Percentiles rank a stretch among this genome's conserved stretches.
Evolutionary conservation across 441 rosid genomes (phyloP).

Genomic region (Pelargonium australe): DNA sequence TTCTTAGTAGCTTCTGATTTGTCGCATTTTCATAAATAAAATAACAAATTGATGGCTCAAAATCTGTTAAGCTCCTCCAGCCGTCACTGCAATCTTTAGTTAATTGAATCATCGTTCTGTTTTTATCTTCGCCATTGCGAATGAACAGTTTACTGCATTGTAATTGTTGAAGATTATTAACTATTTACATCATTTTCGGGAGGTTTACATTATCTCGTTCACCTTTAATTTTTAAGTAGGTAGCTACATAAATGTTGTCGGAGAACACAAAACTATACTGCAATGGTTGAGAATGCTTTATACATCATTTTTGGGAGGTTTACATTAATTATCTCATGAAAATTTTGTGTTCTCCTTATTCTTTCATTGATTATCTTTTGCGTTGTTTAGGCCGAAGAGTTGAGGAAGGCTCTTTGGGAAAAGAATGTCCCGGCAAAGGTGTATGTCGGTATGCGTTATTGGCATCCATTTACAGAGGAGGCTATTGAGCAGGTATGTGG

Average conservation of each 20-base stretch:
- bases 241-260: constrained; percentile 8
- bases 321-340: not conserved
- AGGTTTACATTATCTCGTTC: not conserved
- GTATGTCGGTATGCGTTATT: constrained; percentile 97
- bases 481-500: constrained; percentile 81
- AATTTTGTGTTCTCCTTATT: not conserved
- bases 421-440: constrained; percentile 84
- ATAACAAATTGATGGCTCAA: too few species aligned
- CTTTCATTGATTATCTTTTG: constrained; percentile 11
- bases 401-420: constrained; percentile 71
- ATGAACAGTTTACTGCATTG: not conserved
- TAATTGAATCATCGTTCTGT: too few species aligned
- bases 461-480: constrained; percentile 99
- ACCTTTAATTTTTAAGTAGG: too few species aligned
- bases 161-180: too few species aligned
- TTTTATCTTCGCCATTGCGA: too few species aligned
- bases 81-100: too few species aligned
- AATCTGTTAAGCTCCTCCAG: too few species aligned
- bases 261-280: not conserved
- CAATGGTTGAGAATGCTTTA: constrained; percentile 9
- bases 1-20: not conserved
- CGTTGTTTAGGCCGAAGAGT: constrained; percentile 68
- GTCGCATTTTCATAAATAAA: too few species aligned
- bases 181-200: too few species aligned
- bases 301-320: too few species aligned